Base-by-base conservation (phyloP, 768 basidiomycete genomes). In the Leccinum subgranulosum region DNA sequence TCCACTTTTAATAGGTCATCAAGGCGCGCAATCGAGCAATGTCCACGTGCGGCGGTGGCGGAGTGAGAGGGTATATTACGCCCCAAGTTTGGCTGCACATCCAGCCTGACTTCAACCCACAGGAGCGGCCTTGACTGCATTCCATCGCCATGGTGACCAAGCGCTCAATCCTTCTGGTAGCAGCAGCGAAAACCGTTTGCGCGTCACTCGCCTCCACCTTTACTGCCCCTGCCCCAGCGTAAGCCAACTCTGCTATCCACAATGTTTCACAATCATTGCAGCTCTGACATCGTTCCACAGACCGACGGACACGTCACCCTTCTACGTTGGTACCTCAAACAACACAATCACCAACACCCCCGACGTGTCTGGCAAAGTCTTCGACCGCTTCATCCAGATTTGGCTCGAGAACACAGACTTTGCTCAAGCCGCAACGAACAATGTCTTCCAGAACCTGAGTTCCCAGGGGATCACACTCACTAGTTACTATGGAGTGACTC, bases 351-450 rank as follows among this genome's bases (percentile, higher is more conserved):
- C 72, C 31, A 77, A 77, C 60, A 21, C 64, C 1, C 65, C 72
- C 12, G 33, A 70, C 46, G 79, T 82, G 4, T 41, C 70, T 1
- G 82, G 81, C 39, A 69, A 72, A 53, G 71, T 69, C 19, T 83
- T 81, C 57, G 74, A 81, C 59, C 73, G 81, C 6, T 76, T 84
- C 71, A 76, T 79, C 58, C 66, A 79, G 62, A 83, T 86, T 55
- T 86, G 82, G 81, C 73, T 87, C 36, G 85, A 86, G 66, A 87
- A 86, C 68, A 85, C 82, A 15, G 79, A 86, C 62, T 87, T 73
- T 57, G 66, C 60, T 9, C 64, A 62, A 54, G 74, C 69, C 55
- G 65, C 45, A 7, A 58, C 63, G 15, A 55, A 60, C 60, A 51
- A 70, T 15, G 67, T 67, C 15, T 75, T 79, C 47, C 60, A 60